Conservation (phyloP, 2,329 filamentous ascomycete species). For the Trichoderma gracile region DNA sequence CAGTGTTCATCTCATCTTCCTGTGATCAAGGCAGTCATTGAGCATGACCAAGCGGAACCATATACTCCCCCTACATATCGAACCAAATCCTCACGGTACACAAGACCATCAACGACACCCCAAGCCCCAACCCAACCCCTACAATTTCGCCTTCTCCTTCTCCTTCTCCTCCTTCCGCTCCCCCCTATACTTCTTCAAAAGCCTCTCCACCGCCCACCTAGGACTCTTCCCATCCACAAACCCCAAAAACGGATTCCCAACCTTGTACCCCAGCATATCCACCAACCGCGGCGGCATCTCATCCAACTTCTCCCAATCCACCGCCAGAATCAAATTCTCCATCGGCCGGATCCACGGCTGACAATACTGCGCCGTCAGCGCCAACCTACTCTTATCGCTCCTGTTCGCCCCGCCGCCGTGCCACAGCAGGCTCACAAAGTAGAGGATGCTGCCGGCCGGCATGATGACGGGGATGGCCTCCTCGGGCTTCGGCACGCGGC, state of each 20-base stretch:
- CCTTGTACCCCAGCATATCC: constrained; percentile 33
- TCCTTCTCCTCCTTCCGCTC: not conserved
- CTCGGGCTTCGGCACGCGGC: constrained; percentile 28
- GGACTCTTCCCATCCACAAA: constrained; percentile 32
- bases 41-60: too few relatives aligned
- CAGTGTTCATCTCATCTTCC: too few relatives aligned
- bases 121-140: not conserved
- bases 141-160: not conserved
- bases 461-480: constrained; percentile 40
- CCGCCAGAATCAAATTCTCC: constrained; percentile 42
- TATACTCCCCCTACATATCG: too few relatives aligned
- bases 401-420: constrained; percentile 43
- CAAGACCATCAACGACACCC: too few relatives aligned
- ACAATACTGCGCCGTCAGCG: constrained; percentile 45
- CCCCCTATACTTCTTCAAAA: constrained; percentile 27
- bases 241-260: constrained; percentile 32
- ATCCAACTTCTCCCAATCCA: constrained; percentile 34
- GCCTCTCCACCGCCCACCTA: constrained; percentile 26
- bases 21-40: too few relatives aligned
- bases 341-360: constrained; percentile 44
- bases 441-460: constrained; percentile 41
- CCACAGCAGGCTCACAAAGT: constrained; percentile 41
- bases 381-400: constrained; percentile 35
- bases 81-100: too few relatives aligned
- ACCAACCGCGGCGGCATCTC: constrained; percentile 31